These are phyloP conservation scores for Garcia nutans DNA, from an alignment of 345 rosid genomes.

Conservation along the genomic window DNA sequence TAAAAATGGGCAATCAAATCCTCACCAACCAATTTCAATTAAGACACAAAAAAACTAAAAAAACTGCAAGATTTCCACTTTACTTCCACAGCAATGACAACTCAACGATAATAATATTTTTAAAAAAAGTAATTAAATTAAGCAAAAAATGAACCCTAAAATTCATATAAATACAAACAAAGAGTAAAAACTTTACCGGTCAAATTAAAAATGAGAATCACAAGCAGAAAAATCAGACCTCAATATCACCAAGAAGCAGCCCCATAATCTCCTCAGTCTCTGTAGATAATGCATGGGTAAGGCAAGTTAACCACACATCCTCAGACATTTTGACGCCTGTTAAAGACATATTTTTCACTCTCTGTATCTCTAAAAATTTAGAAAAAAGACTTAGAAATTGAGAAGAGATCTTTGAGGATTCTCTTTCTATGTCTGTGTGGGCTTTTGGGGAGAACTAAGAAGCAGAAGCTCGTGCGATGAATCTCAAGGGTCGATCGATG, in stretches of 20 bases:
- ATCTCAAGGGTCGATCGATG: neutral
- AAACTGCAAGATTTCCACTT: neutral
- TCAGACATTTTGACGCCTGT: conserved; percentile 82
- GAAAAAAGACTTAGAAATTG: neutral
- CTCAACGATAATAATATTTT: no score
- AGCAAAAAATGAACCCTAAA: neutral
- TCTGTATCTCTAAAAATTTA: neutral
- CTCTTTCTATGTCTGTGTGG: neutral
- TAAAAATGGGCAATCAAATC: neutral
- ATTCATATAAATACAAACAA: neutral
- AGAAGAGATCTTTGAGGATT: neutral
- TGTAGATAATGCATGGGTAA: conserved; percentile 94
- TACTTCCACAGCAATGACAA: neutral
- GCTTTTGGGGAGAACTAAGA: neutral
- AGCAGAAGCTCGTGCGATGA: neutral
- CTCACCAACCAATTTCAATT: neutral
- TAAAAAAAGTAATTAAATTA: neutral
- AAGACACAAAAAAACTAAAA: neutral
- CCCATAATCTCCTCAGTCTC: conserved; percentile 99
- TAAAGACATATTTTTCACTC: conserved; percentile 52
- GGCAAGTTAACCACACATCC: conserved; percentile 94
- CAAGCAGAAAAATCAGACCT: conserved; percentile 40
- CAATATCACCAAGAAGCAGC: conserved; percentile 94
- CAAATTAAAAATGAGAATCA: neutral
- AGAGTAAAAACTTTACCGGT: neutral